Conservation (phyloP, 2,329 filamentous ascomycete species). For the Cladosporium sp. region DNA sequence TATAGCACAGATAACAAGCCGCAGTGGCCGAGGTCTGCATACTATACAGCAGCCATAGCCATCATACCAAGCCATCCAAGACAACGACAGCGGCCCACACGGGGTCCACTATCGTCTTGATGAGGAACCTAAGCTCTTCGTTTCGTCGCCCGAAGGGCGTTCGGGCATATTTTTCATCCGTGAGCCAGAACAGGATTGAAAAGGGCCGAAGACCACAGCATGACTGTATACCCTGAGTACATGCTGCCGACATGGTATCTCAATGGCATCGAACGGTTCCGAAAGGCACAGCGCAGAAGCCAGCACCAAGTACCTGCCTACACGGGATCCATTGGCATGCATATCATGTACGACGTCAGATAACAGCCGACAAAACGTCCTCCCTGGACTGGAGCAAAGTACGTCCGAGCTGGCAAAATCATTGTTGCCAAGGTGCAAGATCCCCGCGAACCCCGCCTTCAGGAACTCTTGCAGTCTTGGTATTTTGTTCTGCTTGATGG, state of each 20-base stretch:
- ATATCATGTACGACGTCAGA: not conserved
- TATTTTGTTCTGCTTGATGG: not conserved
- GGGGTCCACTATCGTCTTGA: conserved; percentile 2
- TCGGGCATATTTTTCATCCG: not conserved
- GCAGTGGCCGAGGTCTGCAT: conserved; percentile 1
- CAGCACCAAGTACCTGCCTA: not conserved
- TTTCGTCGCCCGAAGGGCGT: not conserved
- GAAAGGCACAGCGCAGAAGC: not conserved
- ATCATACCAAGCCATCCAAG: conserved; percentile 11
- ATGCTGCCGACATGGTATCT: not conserved
- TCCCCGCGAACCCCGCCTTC: conserved; percentile 11
- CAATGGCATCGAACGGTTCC: not conserved
- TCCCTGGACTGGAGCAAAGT: not conserved
- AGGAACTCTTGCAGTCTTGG: conserved; percentile 4
- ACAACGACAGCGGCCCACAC: not conserved
- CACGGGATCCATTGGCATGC: not conserved
- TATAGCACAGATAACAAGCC: not conserved
- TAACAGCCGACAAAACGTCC: not conserved
- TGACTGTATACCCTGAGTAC: not conserved
- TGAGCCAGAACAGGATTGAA: not conserved
- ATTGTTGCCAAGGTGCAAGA: not conserved
- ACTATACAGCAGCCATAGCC: not conserved
- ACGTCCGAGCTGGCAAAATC: not conserved
- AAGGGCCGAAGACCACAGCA: not conserved
- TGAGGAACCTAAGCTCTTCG: not conserved